Evolutionary conservation across 495 filamentous ascomycete species (phyloP), one percentile per base, ranked within the genome.

Genomic region (Bacidia gigantensis): DNA sequence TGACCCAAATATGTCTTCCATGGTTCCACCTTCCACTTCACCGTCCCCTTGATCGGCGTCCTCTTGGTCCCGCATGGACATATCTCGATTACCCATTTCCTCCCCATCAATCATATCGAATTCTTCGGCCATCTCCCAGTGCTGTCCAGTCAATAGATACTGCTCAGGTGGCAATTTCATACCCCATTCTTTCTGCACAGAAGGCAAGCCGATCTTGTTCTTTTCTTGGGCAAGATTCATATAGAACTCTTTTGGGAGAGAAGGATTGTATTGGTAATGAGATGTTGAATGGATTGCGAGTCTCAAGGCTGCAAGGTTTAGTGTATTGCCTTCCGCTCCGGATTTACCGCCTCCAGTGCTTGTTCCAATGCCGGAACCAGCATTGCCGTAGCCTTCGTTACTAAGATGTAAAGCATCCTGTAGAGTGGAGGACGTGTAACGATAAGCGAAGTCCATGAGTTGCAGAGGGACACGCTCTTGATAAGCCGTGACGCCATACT

Each of bases 391-490:
- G 3, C 73, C 72, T 63, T 77, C 73, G 22, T 72, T 67, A 22
- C 72, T 67, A 46, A 79, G 70, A 48, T 78, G 72, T 51, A 77
- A 64, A 12, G 72, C 64, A 50, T 75, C 72, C 54, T 74, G 71
- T 12, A 73, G 66, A 0, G 73, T 67, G 39, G 67, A 67, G 35
- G 72, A 70, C 3, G 77, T 78, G 67, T 81, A 83, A 42, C 90
- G 85, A 77, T 98, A 98, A 18, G 92, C 89, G 65, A 97, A 95
- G 67, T 98, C 92, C 63, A 98, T 80, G 39, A 98, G 83, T 58
- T 95, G 86, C 2, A 96, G 78, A 0, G 92, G 90, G 1, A 98
- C 89, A 54, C 92, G 87, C 61, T 88, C 86, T 70, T 95, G 87
- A 74, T 93, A 98, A 24, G 84, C 74, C 11, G 82, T 84, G 2